Evolutionary conservation across 2,329 filamentous ascomycete species (phyloP).

Genomic region (Penicillium sp.): DNA sequence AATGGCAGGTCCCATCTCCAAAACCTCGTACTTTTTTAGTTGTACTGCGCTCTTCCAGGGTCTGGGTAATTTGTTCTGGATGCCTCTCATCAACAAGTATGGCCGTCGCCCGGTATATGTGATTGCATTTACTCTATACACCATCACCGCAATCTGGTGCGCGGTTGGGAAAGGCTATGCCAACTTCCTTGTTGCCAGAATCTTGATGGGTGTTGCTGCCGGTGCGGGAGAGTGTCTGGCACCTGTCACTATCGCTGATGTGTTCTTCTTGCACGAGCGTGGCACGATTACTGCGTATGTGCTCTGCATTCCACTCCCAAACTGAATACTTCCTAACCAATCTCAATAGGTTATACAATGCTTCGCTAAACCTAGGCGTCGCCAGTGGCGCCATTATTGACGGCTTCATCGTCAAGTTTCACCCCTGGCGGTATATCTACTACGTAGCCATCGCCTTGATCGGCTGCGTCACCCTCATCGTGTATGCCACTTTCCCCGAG

Average conservation of each 20-base stretch:
- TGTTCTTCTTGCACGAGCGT: conserved; percentile 61
- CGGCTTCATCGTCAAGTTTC: conserved; percentile 12
- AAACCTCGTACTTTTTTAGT: conserved; percentile 59
- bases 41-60: conserved; percentile 56
- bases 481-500: conserved; percentile 12
- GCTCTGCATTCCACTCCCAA: no score
- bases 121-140: conserved; percentile 31
- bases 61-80: conserved; percentile 39
- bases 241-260: conserved; percentile 56
- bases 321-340: background rate
- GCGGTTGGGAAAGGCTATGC: conserved; percentile 35
- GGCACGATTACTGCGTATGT: conserved; percentile 14
- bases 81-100: conserved; percentile 42
- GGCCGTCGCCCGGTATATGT: conserved; percentile 38
- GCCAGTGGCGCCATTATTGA: conserved; percentile 10
- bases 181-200: conserved; percentile 45
- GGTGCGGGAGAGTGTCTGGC: conserved; percentile 54
- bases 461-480: conserved; percentile 7
- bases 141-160: conserved; percentile 35
- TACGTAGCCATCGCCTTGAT: conserved; percentile 14
- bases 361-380: conserved; percentile 11
- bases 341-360: conserved; percentile 9
- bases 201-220: conserved; percentile 56
- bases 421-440: conserved; percentile 15
- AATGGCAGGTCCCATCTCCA: conserved; percentile 10